Evolutionary conservation across 73 alveolate species (phyloP).

Genomic region (Blepharisma stoltei): DNA sequence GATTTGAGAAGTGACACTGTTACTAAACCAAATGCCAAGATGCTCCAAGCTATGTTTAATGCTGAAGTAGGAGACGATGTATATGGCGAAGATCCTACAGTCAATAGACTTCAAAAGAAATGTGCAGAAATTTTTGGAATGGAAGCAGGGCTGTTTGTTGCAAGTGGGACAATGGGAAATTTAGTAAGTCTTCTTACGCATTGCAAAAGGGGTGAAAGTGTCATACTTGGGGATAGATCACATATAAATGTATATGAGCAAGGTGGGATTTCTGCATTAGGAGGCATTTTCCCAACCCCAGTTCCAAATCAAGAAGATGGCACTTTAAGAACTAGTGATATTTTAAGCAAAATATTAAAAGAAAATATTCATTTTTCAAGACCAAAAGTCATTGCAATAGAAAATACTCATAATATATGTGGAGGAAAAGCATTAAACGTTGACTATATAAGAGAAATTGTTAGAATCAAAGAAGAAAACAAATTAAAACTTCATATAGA

Average conservation of each 20-base stretch:
- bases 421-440: constrained; percentile 51
- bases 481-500: constrained; percentile 54
- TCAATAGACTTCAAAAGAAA: constrained; percentile 41
- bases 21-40: constrained; percentile 45
- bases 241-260: constrained; percentile 57
- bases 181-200: constrained; percentile 33
- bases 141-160: constrained; percentile 59
- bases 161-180: constrained; percentile 64
- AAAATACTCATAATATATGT: constrained; percentile 43
- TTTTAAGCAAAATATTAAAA: constrained; percentile 33
- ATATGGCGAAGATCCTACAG: constrained; percentile 59
- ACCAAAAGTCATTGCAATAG: constrained; percentile 46
- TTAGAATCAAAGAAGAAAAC: constrained; percentile 30
- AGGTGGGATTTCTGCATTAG: constrained; percentile 51
- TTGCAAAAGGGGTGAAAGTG: constrained; percentile 38
- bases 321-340: constrained; percentile 33
- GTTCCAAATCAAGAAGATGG: constrained; percentile 41
- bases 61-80: constrained; percentile 70
- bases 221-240: constrained; percentile 43
- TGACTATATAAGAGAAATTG: constrained; percentile 34
- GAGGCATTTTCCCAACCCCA: constrained; percentile 43
- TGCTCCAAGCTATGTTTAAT: constrained; percentile 59
- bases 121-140: constrained; percentile 54
- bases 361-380: constrained; percentile 35
- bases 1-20: constrained; percentile 75